Conservation (phyloP, 2,329 filamentous ascomycete genomes). For the Cytospora schulzeri region DNA sequence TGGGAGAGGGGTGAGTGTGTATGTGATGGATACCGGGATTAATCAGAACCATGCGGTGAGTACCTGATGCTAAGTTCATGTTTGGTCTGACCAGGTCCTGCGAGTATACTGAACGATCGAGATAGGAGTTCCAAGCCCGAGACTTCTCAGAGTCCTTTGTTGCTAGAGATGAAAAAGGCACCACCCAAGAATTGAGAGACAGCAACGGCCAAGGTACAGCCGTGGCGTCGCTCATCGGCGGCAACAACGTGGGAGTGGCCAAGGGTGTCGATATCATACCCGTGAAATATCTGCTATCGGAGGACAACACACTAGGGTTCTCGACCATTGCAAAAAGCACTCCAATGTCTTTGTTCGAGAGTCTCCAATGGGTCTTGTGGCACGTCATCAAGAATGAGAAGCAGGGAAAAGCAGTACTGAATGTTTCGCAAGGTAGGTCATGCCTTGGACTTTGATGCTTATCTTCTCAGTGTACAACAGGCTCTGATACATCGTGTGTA, state of each 20-base stretch:
- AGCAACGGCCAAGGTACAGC: neutral
- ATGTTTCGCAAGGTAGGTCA: neutral
- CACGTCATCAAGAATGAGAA: neutral
- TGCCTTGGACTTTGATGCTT: neutral
- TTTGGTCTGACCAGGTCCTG: neutral
- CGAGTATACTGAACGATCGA: neutral
- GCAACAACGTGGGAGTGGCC: neutral
- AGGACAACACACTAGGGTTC: neutral
- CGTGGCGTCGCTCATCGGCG: neutral
- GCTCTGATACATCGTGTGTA: neutral
- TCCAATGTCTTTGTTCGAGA: neutral
- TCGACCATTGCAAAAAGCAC: neutral
- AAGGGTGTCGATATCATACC: neutral
- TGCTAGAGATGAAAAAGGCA: neutral
- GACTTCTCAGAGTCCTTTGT: neutral
- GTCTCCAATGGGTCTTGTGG: neutral
- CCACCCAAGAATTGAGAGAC: neutral
- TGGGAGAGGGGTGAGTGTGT: neutral
- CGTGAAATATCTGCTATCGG: neutral
- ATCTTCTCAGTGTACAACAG: neutral
- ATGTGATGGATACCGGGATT: neutral
- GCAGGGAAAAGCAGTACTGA: neutral
- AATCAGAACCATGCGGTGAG: neutral
- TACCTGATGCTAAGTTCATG: no score
- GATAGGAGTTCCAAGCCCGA: neutral